Percentiles rank a stretch among this genome's conserved stretches.
These are phyloP conservation scores for Diplodia mutila DNA, from an alignment of 2,329 filamentous ascomycete species.

Conservation along the genomic window DNA sequence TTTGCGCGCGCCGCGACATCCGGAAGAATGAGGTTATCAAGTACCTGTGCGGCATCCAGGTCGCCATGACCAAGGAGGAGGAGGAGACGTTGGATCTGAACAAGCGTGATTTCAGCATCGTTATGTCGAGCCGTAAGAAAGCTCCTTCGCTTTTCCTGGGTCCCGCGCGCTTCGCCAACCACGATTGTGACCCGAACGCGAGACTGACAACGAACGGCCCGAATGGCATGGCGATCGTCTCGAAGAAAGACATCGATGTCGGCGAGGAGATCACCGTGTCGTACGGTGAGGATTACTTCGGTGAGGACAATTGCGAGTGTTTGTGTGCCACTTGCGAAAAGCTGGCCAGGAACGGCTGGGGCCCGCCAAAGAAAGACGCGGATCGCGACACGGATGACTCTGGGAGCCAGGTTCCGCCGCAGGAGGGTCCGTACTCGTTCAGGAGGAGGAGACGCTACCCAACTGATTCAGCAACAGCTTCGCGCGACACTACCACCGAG, in stretches of 20 bases:
- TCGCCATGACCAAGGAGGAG: constrained; percentile 89
- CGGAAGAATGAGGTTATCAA: constrained; percentile 84
- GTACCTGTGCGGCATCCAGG: constrained; percentile 88
- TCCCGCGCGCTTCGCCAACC: constrained; percentile 93
- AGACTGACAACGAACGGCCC: constrained; percentile 80
- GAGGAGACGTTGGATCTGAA: constrained; percentile 78
- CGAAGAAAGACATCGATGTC: constrained; percentile 76
- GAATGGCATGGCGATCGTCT: constrained; percentile 88
- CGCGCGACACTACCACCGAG: constrained; percentile 23
- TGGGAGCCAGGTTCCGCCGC: not conserved
- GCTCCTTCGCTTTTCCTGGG: constrained; percentile 90
- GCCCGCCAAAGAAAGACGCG: constrained; percentile 43
- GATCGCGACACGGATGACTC: constrained; percentile 28
- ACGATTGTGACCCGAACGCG: constrained; percentile 94
- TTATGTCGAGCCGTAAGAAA: constrained; percentile 90
- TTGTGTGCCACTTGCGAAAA: constrained; percentile 86
- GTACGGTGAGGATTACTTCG: constrained; percentile 96
- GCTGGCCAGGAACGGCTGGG: constrained; percentile 80
- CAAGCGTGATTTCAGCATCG: constrained; percentile 95
- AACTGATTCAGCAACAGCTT: constrained; percentile 30
- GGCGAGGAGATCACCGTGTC: constrained; percentile 97
- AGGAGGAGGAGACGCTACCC: constrained; percentile 37
- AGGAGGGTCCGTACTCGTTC: constrained; percentile 27
- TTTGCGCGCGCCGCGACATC: constrained; percentile 80
- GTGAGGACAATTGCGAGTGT: constrained; percentile 92